phyloP scores from a whole-genome alignment of 1,284 basidiomycete species.

The Malassezia psittaci region DNA sequence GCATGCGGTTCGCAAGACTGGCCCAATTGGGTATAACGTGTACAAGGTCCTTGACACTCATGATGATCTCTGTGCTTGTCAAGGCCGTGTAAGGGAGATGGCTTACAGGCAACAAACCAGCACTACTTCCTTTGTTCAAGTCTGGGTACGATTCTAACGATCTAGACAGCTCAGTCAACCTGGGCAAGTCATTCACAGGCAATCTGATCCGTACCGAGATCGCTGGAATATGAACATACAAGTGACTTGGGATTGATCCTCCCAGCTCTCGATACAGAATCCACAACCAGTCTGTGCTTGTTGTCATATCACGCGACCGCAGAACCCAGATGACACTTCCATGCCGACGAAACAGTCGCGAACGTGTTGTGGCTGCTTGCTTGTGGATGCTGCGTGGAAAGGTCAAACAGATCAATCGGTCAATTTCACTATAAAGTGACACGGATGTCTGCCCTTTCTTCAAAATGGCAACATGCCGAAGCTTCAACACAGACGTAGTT shows the following conservation, averaged over 20 bases:
- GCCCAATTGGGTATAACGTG: conserved; percentile 57
- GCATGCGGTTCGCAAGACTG: conserved; percentile 54
- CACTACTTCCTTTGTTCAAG: background rate
- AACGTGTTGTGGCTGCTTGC: conserved; percentile 53
- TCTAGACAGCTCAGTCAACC: background rate
- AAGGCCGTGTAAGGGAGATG: background rate
- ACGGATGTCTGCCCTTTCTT: conserved; percentile 56
- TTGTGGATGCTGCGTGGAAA: conserved; percentile 37
- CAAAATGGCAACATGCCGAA: conserved; percentile 62
- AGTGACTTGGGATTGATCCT: conserved; percentile 50
- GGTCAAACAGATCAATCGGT: conserved; percentile 65
- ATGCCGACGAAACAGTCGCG: conserved; percentile 33
- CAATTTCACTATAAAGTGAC: conserved; percentile 69
- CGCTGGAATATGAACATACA: conserved; percentile 52
- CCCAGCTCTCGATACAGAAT: conserved; percentile 62
- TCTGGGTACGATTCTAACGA: background rate
- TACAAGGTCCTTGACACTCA: conserved; percentile 51
- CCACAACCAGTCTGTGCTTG: conserved; percentile 74
- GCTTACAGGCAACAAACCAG: background rate
- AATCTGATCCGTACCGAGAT: conserved; percentile 59
- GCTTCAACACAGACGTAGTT: conserved; percentile 50
- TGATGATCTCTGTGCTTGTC: background rate
- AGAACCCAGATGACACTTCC: conserved; percentile 72
- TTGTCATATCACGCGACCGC: conserved; percentile 55
- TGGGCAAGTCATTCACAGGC: conserved; percentile 53